phyloP scores from a whole-genome alignment of 495 filamentous ascomycete genomes.

The Tuber borchii region DNA sequence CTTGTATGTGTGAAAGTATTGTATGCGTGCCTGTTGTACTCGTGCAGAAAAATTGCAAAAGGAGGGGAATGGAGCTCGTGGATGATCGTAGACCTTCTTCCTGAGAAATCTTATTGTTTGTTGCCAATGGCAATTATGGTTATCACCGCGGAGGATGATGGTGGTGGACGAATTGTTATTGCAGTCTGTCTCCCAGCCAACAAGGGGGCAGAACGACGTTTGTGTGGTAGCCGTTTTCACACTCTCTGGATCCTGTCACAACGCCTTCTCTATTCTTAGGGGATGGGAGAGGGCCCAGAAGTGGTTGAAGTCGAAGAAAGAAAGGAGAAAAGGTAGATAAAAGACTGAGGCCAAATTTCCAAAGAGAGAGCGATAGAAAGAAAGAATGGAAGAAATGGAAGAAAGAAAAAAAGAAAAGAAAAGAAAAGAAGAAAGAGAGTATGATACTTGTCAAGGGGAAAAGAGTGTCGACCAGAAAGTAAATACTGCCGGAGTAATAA shows the following conservation, averaged over 20 bases:
- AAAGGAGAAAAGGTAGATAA: slow-evolving; percentile 29
- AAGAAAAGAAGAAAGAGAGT: slow-evolving; percentile 20
- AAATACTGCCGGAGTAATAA: not conserved
- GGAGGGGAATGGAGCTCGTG: not conserved
- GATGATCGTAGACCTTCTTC: not conserved
- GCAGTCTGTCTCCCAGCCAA: not conserved
- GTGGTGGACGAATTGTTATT: not conserved
- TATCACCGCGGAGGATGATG: not conserved
- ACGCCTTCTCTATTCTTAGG: not conserved
- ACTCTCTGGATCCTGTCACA: not conserved
- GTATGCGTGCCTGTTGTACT: too few species aligned
- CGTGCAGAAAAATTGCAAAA: not conserved
- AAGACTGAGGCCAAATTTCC: slow-evolving; percentile 13
- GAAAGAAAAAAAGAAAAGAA: slow-evolving; percentile 7
- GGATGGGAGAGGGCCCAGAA: not conserved
- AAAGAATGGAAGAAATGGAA: slow-evolving; percentile 22
- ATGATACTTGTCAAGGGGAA: not conserved
- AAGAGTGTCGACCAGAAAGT: not conserved
- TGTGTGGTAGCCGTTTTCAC: not conserved
- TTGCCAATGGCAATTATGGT: not conserved
- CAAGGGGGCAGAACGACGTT: not conserved
- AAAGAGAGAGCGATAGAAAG: slow-evolving; percentile 5
- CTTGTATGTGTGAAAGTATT: not conserved
- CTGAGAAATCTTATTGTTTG: not conserved
- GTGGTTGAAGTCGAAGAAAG: not conserved